Percentiles rank a stretch among this genome's conserved stretches.
These are phyloP conservation scores for Kurtzmaniella natalensis DNA, from an alignment of 1,139 yeast genomes.

Conservation along the genomic window DNA sequence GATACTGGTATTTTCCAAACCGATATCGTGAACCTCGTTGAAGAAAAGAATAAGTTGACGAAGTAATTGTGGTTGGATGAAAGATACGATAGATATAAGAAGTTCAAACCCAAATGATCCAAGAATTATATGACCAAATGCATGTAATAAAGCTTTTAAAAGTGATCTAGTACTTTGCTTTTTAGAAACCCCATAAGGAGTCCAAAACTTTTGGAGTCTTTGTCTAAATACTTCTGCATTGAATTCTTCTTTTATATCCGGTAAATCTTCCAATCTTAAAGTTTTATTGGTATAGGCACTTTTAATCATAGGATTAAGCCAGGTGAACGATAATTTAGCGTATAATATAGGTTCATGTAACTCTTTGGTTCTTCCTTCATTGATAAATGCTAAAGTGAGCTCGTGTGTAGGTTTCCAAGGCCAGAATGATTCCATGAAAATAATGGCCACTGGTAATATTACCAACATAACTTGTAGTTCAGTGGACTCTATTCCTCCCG, in stretches of 20 bases:
- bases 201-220: slow-evolving; percentile 18
- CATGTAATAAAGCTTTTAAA: slow-evolving; percentile 38
- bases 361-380: slow-evolving; percentile 9
- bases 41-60: slow-evolving; percentile 47
- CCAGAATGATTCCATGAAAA: slow-evolving; percentile 20
- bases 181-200: slow-evolving; percentile 26
- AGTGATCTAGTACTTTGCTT: slow-evolving; percentile 17
- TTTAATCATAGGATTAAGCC: slow-evolving; percentile 57
- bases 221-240: slow-evolving; percentile 29
- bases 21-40: slow-evolving; percentile 14
- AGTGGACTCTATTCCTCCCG: too few relatives aligned
- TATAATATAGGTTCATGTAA: slow-evolving; percentile 44
- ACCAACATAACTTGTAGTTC: too few relatives aligned
- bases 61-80: slow-evolving; percentile 56
- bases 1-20: slow-evolving; percentile 23
- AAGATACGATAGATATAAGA: slow-evolving; percentile 39
- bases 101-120: slow-evolving; percentile 44
- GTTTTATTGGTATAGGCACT: slow-evolving; percentile 47
- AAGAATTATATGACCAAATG: slow-evolving; percentile 46
- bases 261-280: slow-evolving; percentile 48
- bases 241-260: slow-evolving; percentile 48
- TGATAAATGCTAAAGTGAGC: slow-evolving; percentile 15
- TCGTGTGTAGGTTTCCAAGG: slow-evolving; percentile 29
- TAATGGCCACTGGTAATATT: slow-evolving; percentile 17
- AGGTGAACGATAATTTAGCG: slow-evolving; percentile 49